phyloP scores from a whole-genome alignment of 2,329 filamentous ascomycete species.

The Cordyceps tenuipes region DNA sequence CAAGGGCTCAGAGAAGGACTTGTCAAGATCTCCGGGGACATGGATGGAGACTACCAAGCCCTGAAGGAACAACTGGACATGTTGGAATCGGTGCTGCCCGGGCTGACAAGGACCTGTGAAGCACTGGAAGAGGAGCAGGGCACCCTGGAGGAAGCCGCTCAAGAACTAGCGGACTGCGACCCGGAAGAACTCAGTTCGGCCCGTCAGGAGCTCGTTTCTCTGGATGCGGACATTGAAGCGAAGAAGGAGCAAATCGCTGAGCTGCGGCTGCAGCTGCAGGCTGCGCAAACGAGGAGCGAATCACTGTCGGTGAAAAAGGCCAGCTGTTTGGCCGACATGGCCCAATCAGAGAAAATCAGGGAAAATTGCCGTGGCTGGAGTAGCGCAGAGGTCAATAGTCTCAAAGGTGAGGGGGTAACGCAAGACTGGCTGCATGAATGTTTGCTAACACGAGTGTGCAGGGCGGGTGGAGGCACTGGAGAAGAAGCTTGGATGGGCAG shows the following conservation, averaged over 20 bases:
- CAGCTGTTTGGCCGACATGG: constrained; percentile 64
- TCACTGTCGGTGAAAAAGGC: constrained; percentile 58
- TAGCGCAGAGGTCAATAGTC: constrained; percentile 63
- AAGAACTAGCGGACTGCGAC: constrained; percentile 71
- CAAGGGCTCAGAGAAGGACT: constrained; percentile 74
- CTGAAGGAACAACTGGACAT: constrained; percentile 61
- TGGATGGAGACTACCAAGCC: constrained; percentile 62
- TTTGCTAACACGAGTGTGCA: constrained; percentile 35
- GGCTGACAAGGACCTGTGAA: constrained; percentile 51
- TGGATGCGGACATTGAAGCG: constrained; percentile 60
- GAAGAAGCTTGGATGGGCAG: constrained; percentile 60
- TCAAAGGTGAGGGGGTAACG: constrained; percentile 54
- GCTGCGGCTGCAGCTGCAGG: constrained; percentile 57
- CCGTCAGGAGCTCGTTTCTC: constrained; percentile 56
- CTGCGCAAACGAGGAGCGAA: constrained; percentile 57
- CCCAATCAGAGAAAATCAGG: constrained; percentile 70
- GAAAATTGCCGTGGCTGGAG: constrained; percentile 90
- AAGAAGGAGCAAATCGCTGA: constrained; percentile 61
- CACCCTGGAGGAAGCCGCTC: constrained; percentile 62
- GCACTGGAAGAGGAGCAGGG: constrained; percentile 54
- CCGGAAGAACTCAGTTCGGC: constrained; percentile 67
- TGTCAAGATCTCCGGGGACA: constrained; percentile 63
- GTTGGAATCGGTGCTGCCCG: constrained; percentile 59
- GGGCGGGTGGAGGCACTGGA: constrained; percentile 59
- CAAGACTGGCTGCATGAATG: background rate